A percentile compares a stretch with the other conserved stretches of the same genome.
Evolutionary conservation across 2,329 filamentous ascomycete genomes (phyloP).

Genomic region (Arthrobotrys entomopaga): DNA sequence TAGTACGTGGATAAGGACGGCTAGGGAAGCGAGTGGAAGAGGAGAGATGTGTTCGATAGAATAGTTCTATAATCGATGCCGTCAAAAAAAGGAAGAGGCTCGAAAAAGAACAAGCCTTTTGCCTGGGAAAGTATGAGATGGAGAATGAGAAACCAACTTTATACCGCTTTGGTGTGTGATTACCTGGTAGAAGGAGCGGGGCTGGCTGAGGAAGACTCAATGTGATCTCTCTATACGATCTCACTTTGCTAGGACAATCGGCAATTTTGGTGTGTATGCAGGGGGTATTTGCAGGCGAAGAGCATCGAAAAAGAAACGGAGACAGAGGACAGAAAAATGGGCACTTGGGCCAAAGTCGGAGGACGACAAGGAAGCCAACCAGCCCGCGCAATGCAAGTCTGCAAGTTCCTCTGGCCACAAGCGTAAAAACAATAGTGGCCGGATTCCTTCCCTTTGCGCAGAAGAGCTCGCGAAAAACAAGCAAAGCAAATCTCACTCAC

Average conservation of each 20-base stretch:
- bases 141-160: conserved; percentile 24
- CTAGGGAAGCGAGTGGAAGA: conserved; percentile 8
- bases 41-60: conserved; percentile 3
- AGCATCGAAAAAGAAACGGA: conserved; percentile 39
- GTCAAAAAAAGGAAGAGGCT: conserved; percentile 21
- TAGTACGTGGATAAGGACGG: conserved; percentile 10
- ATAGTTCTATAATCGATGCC: conserved; percentile 28
- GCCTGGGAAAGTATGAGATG: conserved; percentile 8
- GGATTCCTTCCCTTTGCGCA: conserved; percentile 28
- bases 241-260: conserved; percentile 49
- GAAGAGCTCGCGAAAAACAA: conserved; percentile 30
- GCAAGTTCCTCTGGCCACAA: conserved; percentile 35
- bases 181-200: conserved; percentile 45
- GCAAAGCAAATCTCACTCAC: conserved; percentile 1
- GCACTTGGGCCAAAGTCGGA: conserved; percentile 22
- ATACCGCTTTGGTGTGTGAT: conserved; percentile 34
- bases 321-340: conserved; percentile 23
- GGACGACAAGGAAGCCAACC: background rate
- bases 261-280: conserved; percentile 54
- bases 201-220: conserved; percentile 43
- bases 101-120: conserved; percentile 24
- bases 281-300: conserved; percentile 55
- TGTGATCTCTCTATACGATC: conserved; percentile 49
- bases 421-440: conserved; percentile 43
- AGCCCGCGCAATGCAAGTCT: conserved; percentile 32